Base-by-base conservation (phyloP, 805 yeast species). In the Ogataea siamensis region DNA sequence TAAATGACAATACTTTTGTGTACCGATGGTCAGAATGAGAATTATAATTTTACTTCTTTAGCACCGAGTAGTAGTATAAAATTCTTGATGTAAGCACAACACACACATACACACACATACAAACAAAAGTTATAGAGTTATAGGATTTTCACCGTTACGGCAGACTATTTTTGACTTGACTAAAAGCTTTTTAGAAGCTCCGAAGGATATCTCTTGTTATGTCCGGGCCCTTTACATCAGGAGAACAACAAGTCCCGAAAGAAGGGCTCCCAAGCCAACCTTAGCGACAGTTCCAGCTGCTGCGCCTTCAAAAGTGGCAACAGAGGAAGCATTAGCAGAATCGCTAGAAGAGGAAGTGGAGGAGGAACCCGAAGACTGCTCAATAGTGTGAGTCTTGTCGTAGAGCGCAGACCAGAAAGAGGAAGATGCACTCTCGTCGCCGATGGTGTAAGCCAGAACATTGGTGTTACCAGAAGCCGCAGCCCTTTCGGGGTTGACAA, bases 251-350 rank as follows among this genome's bases (percentile, higher is more conserved):
- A 20, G 11, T 14, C 25, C 33, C 1, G 24, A 13, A 5, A 30
- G 16, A 8, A 17, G 11, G 9, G 25, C 23, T 18, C 33, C 33
- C 11, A 30, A 5, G 8, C 33, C 33, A 12, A 30, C 23, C 14
- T 2, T 20, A 12, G 23, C 25, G 19, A 20, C 33, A 16, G 20
- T 12, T 8, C 10, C 14, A 12, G 33, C 33, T 18, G 33, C 33
- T 10, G 24, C 33, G 19, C 25, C 33, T 16, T 30, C 33, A 15
- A 11, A 30, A 14, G 33, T 17, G 13, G 24, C 11, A 17, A 30
- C 15, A 2, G 24, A 2, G 19, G 25, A n/a, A n/a, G n/a, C 33
- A 19, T 14, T 5, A 17, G 33, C 8, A 2, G 25, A 19, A 14
- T 23, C 17, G 12, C 24, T 14, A 20, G 25, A 23, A 16, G 22